These are phyloP conservation scores for Coniosporium tulheliwenetii DNA, from an alignment of 2,329 filamentous ascomycete genomes.

Conservation along the genomic window DNA sequence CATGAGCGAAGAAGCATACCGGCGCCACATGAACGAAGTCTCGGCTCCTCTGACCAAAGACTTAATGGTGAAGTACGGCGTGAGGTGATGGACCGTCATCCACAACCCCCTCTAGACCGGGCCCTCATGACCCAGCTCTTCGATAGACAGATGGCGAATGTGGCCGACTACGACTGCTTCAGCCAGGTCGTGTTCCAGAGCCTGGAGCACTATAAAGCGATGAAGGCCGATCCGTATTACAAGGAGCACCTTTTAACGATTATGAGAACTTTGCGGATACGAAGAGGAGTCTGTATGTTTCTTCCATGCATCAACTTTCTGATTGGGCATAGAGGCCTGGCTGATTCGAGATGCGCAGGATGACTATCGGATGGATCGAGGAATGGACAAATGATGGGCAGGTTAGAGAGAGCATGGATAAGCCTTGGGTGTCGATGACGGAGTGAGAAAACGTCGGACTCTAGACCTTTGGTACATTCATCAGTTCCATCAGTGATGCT, in stretches of 20 bases:
- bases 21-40: conserved; percentile 30
- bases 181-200: conserved; percentile 30
- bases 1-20: conserved; percentile 33
- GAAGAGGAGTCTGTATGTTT: conserved; percentile 19
- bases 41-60: conserved; percentile 30
- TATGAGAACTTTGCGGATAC: conserved; percentile 37
- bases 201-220: conserved; percentile 29
- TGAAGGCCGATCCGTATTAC: conserved; percentile 35
- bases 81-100: conserved; percentile 26
- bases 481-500: too few species aligned
- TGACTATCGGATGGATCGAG: too few species aligned
- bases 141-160: conserved; percentile 32
- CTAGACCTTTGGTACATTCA: too few species aligned
- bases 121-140: conserved; percentile 24
- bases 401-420: too few species aligned
- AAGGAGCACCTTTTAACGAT: conserved; percentile 27
- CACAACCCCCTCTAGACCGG: background rate
- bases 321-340: too few species aligned
- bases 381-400: too few species aligned
- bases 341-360: too few species aligned
- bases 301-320: background rate
- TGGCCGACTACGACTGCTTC: conserved; percentile 35
- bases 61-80: conserved; percentile 34
- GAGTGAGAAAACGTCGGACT: too few species aligned
- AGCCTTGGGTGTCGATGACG: too few species aligned